These are phyloP conservation scores for Corchorus olitorius DNA, from an alignment of 345 rosid genomes.

Conservation along the genomic window DNA sequence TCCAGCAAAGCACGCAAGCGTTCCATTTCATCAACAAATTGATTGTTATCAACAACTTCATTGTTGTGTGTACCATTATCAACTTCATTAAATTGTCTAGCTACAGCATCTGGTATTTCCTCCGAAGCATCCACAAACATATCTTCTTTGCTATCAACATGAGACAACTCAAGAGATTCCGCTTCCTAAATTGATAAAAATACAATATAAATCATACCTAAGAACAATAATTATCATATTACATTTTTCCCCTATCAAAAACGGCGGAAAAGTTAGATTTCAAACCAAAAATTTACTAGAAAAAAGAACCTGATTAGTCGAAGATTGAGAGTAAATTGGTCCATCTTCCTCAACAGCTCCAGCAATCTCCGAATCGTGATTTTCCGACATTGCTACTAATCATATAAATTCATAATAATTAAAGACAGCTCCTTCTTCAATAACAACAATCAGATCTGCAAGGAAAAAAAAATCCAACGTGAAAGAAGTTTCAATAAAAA, in stretches of 20 bases:
- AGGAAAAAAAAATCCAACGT: background rate
- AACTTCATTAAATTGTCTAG: conserved; percentile 11
- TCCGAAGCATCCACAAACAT: conserved; percentile 80
- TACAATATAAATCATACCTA: background rate
- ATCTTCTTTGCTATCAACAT: conserved; percentile 75
- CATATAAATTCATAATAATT: conserved; percentile 26
- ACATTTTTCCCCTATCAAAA: background rate
- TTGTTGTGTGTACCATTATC: conserved; percentile 23
- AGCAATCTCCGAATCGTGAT: conserved; percentile 34
- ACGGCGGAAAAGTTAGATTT: background rate
- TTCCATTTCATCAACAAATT: conserved; percentile 31
- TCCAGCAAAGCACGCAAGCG: conserved; percentile 30
- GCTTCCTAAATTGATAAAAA: conserved; percentile 22
- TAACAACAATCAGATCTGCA: conserved; percentile 32
- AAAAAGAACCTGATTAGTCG: conserved; percentile 26
- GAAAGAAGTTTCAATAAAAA: background rate
- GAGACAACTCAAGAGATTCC: conserved; percentile 26
- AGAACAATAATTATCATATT: background rate
- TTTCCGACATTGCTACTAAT: conserved; percentile 46
- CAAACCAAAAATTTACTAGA: background rate
- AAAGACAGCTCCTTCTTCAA: conserved; percentile 6
- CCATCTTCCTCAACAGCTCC: conserved; percentile 26
- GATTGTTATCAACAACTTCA: conserved; percentile 10
- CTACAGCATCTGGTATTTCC: conserved; percentile 11
- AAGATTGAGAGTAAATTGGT: conserved; percentile 9